Base-by-base conservation (phyloP, 2,329 filamentous ascomycete species). In the Fusarium sp. region DNA sequence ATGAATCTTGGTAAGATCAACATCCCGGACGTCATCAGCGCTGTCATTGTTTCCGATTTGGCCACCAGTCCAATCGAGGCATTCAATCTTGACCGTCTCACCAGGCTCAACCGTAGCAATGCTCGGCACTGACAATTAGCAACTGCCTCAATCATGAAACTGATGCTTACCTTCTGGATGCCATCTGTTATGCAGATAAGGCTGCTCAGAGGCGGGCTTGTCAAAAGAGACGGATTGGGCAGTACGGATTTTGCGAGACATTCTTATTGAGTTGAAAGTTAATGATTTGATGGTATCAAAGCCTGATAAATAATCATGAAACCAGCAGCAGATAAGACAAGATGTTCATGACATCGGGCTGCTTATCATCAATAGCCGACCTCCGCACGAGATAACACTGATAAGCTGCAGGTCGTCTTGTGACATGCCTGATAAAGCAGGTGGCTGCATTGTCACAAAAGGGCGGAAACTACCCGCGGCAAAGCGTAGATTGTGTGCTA, bases 21-120 rank as follows among this genome's bases (percentile, higher is more conserved):
- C 91, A 69, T 96, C 90, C 65, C 90, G 89, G 60, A 97, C 82
- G 76, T 98, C 95, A 74, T 97, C 92, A n/a, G 95, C 95, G 33
- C 87, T 92, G 78, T 98, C 94, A 70, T 95, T 91, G 80, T 98
- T 97, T 57, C 88, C 86, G 75, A 97, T 97, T 74, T 97, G 94
- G 3, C 94, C 94, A 22, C 89, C 89, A 7, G 89, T 90, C 90
- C 93, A 97, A 81, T 97, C 93, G 9, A 96, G 84, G 75, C 95
- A 97, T 84, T 97, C 93, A 70, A 97, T 97, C 81, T 97, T 97
- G 71, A 97, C 94, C 0, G 92, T 92, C 81, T 97, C 95, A 31
- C 91, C 91, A 75, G 95, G 90, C 73, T 92, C 90, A 75, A 98
- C 94, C 2, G 86, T 89, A 33, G 85, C 92, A 51, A 85, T 86